Conservation (phyloP, 768 basidiomycete species). For the Piloderma croceum region DNA sequence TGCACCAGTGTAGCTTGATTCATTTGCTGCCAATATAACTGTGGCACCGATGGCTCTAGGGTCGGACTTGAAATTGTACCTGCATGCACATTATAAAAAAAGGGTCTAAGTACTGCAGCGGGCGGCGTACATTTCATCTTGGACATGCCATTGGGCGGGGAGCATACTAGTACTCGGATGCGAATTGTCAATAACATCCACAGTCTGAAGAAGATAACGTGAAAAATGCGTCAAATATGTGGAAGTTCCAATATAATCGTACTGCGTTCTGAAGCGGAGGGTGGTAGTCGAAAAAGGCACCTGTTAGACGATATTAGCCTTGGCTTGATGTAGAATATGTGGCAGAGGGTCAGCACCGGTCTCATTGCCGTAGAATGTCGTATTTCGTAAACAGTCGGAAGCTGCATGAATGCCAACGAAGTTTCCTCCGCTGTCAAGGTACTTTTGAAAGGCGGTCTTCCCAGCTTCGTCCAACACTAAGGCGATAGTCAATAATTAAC, state of each 20-base stretch:
- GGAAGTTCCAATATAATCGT: constrained; percentile 17
- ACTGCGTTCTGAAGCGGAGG: constrained; percentile 62
- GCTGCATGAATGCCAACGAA: constrained; percentile 68
- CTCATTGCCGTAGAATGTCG: constrained; percentile 51
- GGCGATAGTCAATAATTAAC: background rate
- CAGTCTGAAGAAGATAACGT: constrained; percentile 35
- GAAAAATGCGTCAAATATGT: constrained; percentile 13
- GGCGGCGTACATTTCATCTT: constrained; percentile 53
- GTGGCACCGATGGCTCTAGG: constrained; percentile 58
- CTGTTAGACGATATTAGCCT: constrained; percentile 24
- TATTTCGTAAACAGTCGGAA: constrained; percentile 53
- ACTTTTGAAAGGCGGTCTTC: constrained; percentile 56
- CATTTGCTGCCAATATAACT: constrained; percentile 61
- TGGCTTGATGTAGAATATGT: background rate
- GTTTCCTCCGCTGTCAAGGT: constrained; percentile 63
- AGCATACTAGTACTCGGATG: constrained; percentile 61
- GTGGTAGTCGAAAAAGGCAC: constrained; percentile 70
- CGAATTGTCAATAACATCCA: constrained; percentile 47
- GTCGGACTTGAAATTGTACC: constrained; percentile 71
- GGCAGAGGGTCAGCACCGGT: constrained; percentile 36
- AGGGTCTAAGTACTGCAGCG: constrained; percentile 9
- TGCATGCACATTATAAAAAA: constrained; percentile 16
- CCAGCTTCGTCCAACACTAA: constrained; percentile 57
- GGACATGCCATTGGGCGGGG: constrained; percentile 45
- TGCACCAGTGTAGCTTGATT: constrained; percentile 55